Conservation (phyloP, 106 monocot species). For the Dactylorhiza incarnata region DNA sequence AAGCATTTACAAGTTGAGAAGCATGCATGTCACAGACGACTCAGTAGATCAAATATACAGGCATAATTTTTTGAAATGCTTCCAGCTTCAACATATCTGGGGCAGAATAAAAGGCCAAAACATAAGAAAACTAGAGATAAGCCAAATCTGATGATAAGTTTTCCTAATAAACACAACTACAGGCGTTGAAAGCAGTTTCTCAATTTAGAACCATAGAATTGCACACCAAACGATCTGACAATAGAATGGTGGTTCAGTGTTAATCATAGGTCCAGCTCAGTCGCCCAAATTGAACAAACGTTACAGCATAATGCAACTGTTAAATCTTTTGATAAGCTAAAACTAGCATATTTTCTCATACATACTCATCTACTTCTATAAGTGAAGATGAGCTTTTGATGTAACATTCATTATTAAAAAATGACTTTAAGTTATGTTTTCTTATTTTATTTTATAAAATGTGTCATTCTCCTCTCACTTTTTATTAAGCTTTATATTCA, state of each 20-base stretch:
- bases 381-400: no score
- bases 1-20: not conserved
- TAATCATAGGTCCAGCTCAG: not conserved
- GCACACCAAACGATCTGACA: no score
- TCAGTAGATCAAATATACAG: constrained; percentile 93
- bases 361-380: no score
- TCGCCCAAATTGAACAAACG: not conserved
- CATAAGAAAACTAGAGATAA: not conserved
- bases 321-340: not conserved
- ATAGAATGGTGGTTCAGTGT: no score
- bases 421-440: no score
- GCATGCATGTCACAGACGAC: constrained; percentile 71
- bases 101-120: constrained; percentile 8
- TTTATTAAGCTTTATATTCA: no score
- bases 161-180: not conserved
- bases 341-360: not conserved
- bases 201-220: no score
- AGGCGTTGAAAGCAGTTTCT: not conserved
- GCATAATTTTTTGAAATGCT: constrained; percentile 94
- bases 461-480: no score
- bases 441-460: no score
- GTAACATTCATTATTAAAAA: no score
- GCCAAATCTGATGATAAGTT: not conserved
- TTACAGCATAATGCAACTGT: not conserved
- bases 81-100: constrained; percentile 70